Conservation (phyloP, 73 alveolate genomes). For the Urostyla sp. region DNA sequence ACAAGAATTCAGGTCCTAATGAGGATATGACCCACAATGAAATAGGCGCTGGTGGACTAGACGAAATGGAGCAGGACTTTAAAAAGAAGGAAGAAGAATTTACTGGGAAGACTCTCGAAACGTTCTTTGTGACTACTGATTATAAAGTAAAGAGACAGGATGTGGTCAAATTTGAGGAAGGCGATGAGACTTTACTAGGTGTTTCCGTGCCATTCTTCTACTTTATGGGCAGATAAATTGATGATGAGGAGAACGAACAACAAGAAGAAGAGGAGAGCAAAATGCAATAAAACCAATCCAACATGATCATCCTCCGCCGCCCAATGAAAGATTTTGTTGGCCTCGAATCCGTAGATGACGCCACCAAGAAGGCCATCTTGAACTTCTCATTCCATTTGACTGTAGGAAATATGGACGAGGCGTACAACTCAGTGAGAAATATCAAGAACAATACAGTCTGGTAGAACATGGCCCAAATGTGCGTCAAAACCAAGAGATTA, state of each 20-base stretch:
- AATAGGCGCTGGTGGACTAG: conserved; percentile 62
- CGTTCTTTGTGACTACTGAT: conserved; percentile 91
- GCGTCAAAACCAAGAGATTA: conserved; percentile 97
- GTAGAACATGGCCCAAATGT: conserved; percentile 98
- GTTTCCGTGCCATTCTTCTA: conserved; percentile 73
- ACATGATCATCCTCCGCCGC: conserved; percentile 66
- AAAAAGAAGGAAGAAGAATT: conserved; percentile 78
- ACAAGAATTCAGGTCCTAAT: conserved; percentile 55
- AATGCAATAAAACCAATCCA: conserved; percentile 62
- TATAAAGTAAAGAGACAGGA: conserved; percentile 91
- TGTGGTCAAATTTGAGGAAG: conserved; percentile 78
- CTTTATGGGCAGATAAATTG: conserved; percentile 65
- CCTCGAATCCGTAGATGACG: conserved; percentile 91
- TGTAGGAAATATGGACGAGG: conserved; percentile 98
- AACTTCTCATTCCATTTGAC: conserved; percentile 94
- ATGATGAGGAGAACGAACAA: conserved; percentile 57
- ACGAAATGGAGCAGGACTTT: conserved; percentile 70
- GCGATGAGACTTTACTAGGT: conserved; percentile 81
- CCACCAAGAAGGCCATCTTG: conserved; percentile 90
- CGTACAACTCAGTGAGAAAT: conserved; percentile 95
- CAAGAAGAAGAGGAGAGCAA: conserved; percentile 67
- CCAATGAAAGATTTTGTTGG: conserved; percentile 96
- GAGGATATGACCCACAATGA: conserved; percentile 62
- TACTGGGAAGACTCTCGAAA: conserved; percentile 84
- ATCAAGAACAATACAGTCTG: conserved; percentile 95